Conservation (phyloP, 1,139 yeast species). For the Spathaspora sp. region DNA sequence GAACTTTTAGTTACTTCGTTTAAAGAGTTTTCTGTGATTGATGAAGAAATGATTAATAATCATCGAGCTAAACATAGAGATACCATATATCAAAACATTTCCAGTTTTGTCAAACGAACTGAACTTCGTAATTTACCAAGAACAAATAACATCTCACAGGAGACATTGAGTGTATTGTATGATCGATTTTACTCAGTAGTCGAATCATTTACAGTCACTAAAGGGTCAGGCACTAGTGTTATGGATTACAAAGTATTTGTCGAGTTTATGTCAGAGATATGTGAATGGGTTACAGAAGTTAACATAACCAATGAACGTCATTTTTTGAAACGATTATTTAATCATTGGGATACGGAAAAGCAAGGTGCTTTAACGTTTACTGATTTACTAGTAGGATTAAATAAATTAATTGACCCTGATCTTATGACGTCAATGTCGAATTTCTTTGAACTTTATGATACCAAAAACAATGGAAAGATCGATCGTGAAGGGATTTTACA, state of each 20-base stretch:
- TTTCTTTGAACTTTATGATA: conserved; percentile 75
- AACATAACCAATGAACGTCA: conserved; percentile 25
- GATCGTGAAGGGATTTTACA: conserved; percentile 79
- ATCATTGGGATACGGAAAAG: conserved; percentile 63
- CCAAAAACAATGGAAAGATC: conserved; percentile 57
- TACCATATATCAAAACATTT: conserved; percentile 80
- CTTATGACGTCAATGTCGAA: conserved; percentile 76
- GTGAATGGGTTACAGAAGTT: conserved; percentile 65
- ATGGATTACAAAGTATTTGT: conserved; percentile 77
- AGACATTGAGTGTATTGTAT: conserved; percentile 68
- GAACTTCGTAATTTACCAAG: conserved; percentile 84
- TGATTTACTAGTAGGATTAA: conserved; percentile 73
- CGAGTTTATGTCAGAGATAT: conserved; percentile 73
- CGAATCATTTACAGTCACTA: conserved; percentile 61
- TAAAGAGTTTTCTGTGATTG: conserved; percentile 79
- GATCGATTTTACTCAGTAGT: conserved; percentile 83
- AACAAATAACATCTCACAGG: conserved; percentile 56
- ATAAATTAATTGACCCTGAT: conserved; percentile 67
- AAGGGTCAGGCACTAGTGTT: conserved; percentile 66
- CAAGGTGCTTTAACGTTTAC: conserved; percentile 61
- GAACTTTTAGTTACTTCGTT: conserved; percentile 89
- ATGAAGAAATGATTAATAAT: conserved; percentile 69
- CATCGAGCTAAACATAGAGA: conserved; percentile 74
- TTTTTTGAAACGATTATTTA: conserved; percentile 64
- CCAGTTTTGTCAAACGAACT: conserved; percentile 86